Percentiles rank a stretch among this genome's conserved stretches.
phyloP scores from a whole-genome alignment of 2,329 filamentous ascomycete species.

The Colletotrichum tofieldiae region DNA sequence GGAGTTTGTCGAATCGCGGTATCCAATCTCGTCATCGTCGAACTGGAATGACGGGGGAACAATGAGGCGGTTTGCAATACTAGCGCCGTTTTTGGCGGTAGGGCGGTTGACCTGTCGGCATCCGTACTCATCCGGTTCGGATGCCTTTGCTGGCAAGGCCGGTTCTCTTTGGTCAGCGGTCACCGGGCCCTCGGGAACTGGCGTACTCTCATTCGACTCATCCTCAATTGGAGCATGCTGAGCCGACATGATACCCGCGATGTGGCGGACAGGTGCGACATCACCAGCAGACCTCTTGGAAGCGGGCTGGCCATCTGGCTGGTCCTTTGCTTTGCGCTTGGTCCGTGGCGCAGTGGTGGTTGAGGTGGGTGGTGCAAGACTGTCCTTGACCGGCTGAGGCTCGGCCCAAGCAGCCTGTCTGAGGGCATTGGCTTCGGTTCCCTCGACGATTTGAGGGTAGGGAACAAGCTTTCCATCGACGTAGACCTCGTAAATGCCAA shows the following conservation, averaged over 20 bases:
- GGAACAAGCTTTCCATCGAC: slow-evolving; percentile 61
- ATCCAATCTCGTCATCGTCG: slow-evolving; percentile 71
- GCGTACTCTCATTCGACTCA: slow-evolving; percentile 50
- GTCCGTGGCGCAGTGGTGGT: slow-evolving; percentile 33
- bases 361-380: slow-evolving; percentile 19
- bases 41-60: slow-evolving; percentile 65
- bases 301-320: slow-evolving; percentile 64
- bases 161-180: slow-evolving; percentile 49
- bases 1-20: slow-evolving; percentile 72
- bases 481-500: slow-evolving; percentile 60
- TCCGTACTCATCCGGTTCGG: slow-evolving; percentile 67
- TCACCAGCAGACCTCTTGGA: slow-evolving; percentile 63
- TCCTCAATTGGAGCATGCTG: slow-evolving; percentile 47
- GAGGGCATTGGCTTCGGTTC: slow-evolving; percentile 52
- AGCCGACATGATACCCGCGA: slow-evolving; percentile 52
- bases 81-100: slow-evolving; percentile 55
- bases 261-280: slow-evolving; percentile 44
- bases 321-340: slow-evolving; percentile 68
- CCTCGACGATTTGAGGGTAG: slow-evolving; percentile 60
- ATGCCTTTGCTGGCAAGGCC: slow-evolving; percentile 50
- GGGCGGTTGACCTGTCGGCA: slow-evolving; percentile 63
- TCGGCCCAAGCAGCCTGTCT: slow-evolving; percentile 42
- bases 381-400: slow-evolving; percentile 27
- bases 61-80: slow-evolving; percentile 67
- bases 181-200: slow-evolving; percentile 45